Evolutionary conservation across 805 yeast species (phyloP).

Genomic region (Hanseniaspora occidentalis): DNA sequence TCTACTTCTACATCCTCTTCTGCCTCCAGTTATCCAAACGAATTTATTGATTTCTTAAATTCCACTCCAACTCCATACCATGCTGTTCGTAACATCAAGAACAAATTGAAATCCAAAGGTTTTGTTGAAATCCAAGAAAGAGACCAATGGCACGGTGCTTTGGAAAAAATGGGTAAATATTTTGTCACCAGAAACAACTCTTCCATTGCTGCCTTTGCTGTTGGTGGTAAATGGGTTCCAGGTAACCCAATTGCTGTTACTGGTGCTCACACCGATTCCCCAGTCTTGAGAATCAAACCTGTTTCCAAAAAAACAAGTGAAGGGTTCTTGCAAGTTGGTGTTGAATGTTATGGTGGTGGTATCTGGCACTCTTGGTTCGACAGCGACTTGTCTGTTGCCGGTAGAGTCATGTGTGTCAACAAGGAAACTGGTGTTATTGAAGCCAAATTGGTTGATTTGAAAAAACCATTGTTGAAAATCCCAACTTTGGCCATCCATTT

Average conservation of each 20-base stretch:
- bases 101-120: conserved; percentile 45
- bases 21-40: conserved; percentile 24
- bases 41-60: conserved; percentile 68
- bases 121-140: conserved; percentile 66
- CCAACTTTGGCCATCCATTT: conserved; percentile 93
- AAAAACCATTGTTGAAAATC: conserved; percentile 75
- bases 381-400: conserved; percentile 83
- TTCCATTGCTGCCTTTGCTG: conserved; percentile 75
- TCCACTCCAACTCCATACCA: conserved; percentile 91
- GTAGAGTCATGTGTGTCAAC: conserved; percentile 65
- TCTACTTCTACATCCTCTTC: conserved; percentile 6
- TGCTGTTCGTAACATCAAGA: conserved; percentile 59
- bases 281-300: conserved; percentile 82
- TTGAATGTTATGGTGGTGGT: conserved; percentile 92
- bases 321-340: conserved; percentile 82
- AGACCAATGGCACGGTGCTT: conserved; percentile 47
- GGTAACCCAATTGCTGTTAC: conserved; percentile 81
- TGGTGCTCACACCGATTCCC: conserved; percentile 96
- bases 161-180: conserved; percentile 51
- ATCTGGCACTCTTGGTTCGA: conserved; percentile 97
- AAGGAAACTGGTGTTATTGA: conserved; percentile 34
- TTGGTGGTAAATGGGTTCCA: conserved; percentile 58
- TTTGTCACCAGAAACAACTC: conserved; percentile 85
- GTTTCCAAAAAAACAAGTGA: conserved; percentile 55
- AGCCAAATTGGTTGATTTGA: conserved; percentile 64